phyloP scores from a whole-genome alignment of 2,329 filamentous ascomycete species.

The Teratosphaeriaceae sp. region DNA sequence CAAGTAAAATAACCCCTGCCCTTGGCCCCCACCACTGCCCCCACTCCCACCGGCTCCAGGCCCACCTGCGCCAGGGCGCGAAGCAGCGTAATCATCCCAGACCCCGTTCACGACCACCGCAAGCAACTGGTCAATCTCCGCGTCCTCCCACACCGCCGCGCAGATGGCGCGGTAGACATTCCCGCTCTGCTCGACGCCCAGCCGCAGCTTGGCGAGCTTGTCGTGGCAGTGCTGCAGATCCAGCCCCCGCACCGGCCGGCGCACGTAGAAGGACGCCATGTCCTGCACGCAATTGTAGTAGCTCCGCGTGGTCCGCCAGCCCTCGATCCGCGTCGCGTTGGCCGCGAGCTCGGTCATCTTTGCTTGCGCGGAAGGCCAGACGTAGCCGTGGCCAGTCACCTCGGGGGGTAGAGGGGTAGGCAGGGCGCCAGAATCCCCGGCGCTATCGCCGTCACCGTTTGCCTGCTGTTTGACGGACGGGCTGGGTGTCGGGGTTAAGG shows the following conservation, averaged over 20 bases:
- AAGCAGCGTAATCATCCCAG: slow-evolving; percentile 14
- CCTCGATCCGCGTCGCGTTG: slow-evolving; percentile 88
- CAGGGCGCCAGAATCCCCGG: not conserved
- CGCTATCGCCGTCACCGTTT: no score
- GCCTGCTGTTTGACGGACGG: no score
- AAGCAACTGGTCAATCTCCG: slow-evolving; percentile 63
- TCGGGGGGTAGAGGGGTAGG: slow-evolving; percentile 19
- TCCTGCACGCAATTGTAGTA: slow-evolving; percentile 81
- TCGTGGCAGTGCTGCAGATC: slow-evolving; percentile 92
- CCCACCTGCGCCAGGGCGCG: not conserved
- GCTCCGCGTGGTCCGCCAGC: slow-evolving; percentile 90
- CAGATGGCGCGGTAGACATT: slow-evolving; percentile 79
- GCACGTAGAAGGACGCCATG: slow-evolving; percentile 28
- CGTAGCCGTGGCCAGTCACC: slow-evolving; percentile 73
- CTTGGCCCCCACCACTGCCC: slow-evolving; percentile 5
- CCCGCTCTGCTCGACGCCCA: slow-evolving; percentile 67
- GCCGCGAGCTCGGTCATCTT: slow-evolving; percentile 83
- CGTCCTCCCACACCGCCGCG: slow-evolving; percentile 58
- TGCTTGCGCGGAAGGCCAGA: slow-evolving; percentile 78
- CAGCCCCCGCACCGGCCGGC: slow-evolving; percentile 62
- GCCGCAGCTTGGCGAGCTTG: slow-evolving; percentile 73
- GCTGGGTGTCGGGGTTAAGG: not conserved
- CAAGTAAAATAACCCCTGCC: slow-evolving; percentile 80
- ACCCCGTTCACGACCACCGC: slow-evolving; percentile 26
- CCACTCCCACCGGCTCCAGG: not conserved